Base-by-base conservation (phyloP, 176 grass and related monocot genomes). In the Elymus sibiricus region DNA sequence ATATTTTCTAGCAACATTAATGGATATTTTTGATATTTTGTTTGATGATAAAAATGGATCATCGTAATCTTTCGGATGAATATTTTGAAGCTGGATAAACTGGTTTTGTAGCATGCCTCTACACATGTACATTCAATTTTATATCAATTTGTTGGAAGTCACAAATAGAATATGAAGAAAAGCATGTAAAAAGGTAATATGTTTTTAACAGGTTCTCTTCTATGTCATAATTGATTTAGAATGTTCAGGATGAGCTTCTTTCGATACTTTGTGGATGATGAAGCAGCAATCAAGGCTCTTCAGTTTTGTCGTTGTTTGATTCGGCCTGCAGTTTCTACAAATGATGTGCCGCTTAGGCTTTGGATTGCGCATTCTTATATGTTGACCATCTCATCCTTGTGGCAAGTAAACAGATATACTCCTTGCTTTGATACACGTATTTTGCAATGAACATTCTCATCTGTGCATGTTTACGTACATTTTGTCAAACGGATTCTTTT, bases 181-280 rank as follows among this genome's bases (percentile, higher is more conserved):
- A 31, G 34, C 9, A 51, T n/a, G 19, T 83, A 37, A 39, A 59
- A 71, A 84, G 24, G 28, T 44, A 40, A 4, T 67, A 9, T 67
- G n/a, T n/a, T 66, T n/a, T 43, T 3, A 90, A 68, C 88, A 93
- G 92, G 38, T n/a, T 91, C 85, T 84, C 71, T 94, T 53, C 38
- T 94, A 37, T 56, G 82, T 59, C 80, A 76, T 62, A 73, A 87
- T 76, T 84, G 76, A 24, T 78, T 83, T 75, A 69, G 79, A 19
- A 87, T 28, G 64, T 82, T 94, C 77, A 68, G 58, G 63, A 81
- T 92, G 77, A 74, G 72, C 31, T 84, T 86, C 40, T 80, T 94
- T 58, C 80, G 71, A 12, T 82, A 64, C 70, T 92, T 87, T 80
- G 87, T 88, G n/a, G 92, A 94, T 76, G 87, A 72, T 29, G 89